Percentiles rank a stretch among this genome's conserved stretches.
phyloP scores from a whole-genome alignment of 225 moss, liverwort and hornwort species.

The Polytrichum commune region DNA sequence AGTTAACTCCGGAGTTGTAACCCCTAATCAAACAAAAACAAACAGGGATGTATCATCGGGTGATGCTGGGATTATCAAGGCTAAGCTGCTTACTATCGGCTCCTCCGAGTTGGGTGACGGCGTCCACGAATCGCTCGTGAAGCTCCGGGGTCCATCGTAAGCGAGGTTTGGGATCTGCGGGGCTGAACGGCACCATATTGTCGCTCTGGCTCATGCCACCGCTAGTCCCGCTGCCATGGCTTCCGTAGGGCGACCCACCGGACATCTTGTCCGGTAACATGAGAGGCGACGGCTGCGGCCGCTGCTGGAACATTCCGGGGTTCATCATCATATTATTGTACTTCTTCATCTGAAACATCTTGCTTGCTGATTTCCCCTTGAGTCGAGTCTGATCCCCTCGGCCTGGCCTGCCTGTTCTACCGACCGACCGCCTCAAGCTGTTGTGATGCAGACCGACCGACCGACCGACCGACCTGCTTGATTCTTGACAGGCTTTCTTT shows the following conservation, averaged over 20 bases:
- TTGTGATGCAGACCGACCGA: neutral
- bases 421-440: neutral
- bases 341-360: slow-evolving; percentile 59
- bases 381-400: neutral
- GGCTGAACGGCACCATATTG: slow-evolving; percentile 48
- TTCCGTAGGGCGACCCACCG: slow-evolving; percentile 30
- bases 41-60: too few relatives aligned
- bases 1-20: too few relatives aligned
- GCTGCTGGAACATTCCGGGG: slow-evolving; percentile 42
- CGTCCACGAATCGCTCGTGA: slow-evolving; percentile 59
- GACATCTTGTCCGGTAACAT: slow-evolving; percentile 30
- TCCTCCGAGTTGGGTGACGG: slow-evolving; percentile 52
- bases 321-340: slow-evolving; percentile 26
- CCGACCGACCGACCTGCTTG: neutral
- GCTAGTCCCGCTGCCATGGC: neutral
- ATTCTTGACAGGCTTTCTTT: neutral
- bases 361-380: neutral
- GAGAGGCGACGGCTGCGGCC: slow-evolving; percentile 21
- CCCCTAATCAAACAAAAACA: too few relatives aligned
- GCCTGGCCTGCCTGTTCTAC: neutral
- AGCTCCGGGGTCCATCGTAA: slow-evolving; percentile 59
- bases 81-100: slow-evolving; percentile 40
- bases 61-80: too few relatives aligned
- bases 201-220: slow-evolving; percentile 38
- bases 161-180: slow-evolving; percentile 56